These are phyloP conservation scores for Acanthochlamys bracteata DNA, from an alignment of 106 monocot genomes.

Conservation along the genomic window DNA sequence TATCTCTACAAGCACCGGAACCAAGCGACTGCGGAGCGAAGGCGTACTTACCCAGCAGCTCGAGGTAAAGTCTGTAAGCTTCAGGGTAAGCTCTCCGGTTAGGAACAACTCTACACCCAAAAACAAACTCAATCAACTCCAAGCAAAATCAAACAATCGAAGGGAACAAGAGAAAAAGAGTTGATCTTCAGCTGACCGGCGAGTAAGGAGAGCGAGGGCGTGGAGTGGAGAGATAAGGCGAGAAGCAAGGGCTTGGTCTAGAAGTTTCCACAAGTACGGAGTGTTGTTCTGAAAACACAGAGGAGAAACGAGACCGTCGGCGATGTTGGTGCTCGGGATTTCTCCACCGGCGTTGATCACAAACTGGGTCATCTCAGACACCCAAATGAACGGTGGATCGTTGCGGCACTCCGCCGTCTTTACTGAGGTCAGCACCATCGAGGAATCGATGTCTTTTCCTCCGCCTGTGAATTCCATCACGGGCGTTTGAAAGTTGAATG, in stretches of 20 bases:
- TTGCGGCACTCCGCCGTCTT: constrained; percentile 38
- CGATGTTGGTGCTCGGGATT: constrained; percentile 54
- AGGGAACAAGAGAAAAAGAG: not conserved
- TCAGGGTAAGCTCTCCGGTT: constrained; percentile 7
- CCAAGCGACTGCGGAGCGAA: constrained; percentile 5
- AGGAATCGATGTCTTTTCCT: not conserved
- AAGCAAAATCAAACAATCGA: no score
- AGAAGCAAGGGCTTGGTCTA: constrained; percentile 56
- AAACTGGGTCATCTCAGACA: constrained; percentile 28
- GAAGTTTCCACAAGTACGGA: constrained; percentile 60
- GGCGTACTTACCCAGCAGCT: constrained; percentile 8
- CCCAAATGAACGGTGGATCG: constrained; percentile 28
- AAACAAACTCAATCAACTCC: not conserved
- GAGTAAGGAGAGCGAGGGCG: constrained; percentile 58
- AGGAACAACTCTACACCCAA: constrained; percentile 4
- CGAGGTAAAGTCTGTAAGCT: constrained; percentile 19
- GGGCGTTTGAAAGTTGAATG: not conserved
- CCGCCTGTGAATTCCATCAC: not conserved
- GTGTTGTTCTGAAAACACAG: constrained; percentile 53
- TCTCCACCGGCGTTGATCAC: constrained; percentile 18
- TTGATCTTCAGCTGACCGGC: constrained; percentile 17
- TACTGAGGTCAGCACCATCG: constrained; percentile 22
- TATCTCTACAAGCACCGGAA: constrained; percentile 6
- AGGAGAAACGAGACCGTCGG: constrained; percentile 28
- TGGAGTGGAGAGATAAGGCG: constrained; percentile 50